Evolutionary conservation across 192 early-diverging fungal genomes (phyloP).

Genomic region (Entomortierella beljakovae): DNA sequence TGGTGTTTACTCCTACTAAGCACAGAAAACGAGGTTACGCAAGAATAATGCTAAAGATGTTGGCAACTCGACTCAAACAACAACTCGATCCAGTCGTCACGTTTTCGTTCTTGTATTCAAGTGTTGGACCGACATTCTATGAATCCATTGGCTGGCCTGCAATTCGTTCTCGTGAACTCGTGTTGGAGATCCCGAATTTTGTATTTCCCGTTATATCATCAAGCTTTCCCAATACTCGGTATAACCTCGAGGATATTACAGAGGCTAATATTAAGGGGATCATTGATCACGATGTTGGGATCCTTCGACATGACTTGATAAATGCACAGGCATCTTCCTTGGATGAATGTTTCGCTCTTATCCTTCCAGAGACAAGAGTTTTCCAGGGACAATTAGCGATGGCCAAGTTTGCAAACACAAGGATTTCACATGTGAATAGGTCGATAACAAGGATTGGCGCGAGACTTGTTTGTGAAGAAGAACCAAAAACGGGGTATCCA

Average conservation of each 20-base stretch:
- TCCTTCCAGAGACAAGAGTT: slow-evolving; percentile 3
- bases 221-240: not conserved
- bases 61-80: slow-evolving; percentile 2
- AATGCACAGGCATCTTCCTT: not conserved
- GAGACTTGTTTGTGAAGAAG: not conserved
- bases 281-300: slow-evolving; percentile 8
- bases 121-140: slow-evolving; percentile 13
- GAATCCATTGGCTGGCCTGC: not conserved
- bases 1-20: slow-evolving; percentile 15
- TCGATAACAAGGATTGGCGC: slow-evolving; percentile 5
- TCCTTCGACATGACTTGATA: slow-evolving; percentile 3
- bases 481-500: not conserved
- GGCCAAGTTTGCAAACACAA: not conserved
- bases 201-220: not conserved
- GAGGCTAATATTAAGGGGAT: not conserved
- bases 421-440: not conserved
- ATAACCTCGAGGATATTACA: slow-evolving; percentile 3
- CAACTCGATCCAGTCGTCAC: not conserved
- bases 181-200: not conserved
- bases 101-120: slow-evolving; percentile 11
- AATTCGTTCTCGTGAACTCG: slow-evolving; percentile 9
- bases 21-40: slow-evolving; percentile 16
- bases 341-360: not conserved
- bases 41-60: slow-evolving; percentile 12
- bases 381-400: slow-evolving; percentile 2